Base-by-base conservation (phyloP, 1,139 yeast species). In the Pichia sp. region DNA sequence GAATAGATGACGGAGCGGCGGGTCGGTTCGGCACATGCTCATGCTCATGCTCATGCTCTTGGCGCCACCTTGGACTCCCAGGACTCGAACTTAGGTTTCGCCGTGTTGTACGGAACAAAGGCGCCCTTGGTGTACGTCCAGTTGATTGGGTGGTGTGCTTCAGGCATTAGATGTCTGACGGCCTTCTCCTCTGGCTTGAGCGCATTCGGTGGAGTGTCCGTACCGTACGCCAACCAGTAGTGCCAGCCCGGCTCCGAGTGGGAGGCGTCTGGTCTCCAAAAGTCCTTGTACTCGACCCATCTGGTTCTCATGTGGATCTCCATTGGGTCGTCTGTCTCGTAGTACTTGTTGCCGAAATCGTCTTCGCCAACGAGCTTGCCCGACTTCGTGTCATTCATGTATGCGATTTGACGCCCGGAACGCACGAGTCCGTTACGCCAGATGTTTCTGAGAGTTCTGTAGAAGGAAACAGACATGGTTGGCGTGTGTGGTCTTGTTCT, bases 211-310 rank as follows among this genome's bases (percentile, higher is more conserved):
- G 90, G 84, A 8, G 82, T 80, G 70, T 88, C 88, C 56, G 90
- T 84, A 65, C 95, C 95, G 70, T 89, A 87, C 11, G 87, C 93
- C 64, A 89, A 78, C 96, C 96, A 89, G 68, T 81, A 87, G 70
- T 88, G 95, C 96, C 96, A 89, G 44, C 90, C 96, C 10, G 96
- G 95, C 72, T 89, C 95, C 15, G 87, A 82, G 61, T 82, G 85
- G n/a, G 95, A 81, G 66, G 86, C 82, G 66, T 89, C 95, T 55
- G 73, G 72, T 63, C 79, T 75, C 82, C 82, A 75, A 57, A 77
- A 81, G 61, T 79, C 78, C 61, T 73, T 73, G 70, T 87, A 87
- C 68, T 85, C 90, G 46, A 89, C 96, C 96, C 96, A 89, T 73
- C 96, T 83, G 30, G 95, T 87, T 77, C 96, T 84, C 75, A 88